Percentiles rank a stretch among this genome's conserved stretches.
Conservation (phyloP, 768 basidiomycete species). For the Tubosaeta sp. region DNA sequence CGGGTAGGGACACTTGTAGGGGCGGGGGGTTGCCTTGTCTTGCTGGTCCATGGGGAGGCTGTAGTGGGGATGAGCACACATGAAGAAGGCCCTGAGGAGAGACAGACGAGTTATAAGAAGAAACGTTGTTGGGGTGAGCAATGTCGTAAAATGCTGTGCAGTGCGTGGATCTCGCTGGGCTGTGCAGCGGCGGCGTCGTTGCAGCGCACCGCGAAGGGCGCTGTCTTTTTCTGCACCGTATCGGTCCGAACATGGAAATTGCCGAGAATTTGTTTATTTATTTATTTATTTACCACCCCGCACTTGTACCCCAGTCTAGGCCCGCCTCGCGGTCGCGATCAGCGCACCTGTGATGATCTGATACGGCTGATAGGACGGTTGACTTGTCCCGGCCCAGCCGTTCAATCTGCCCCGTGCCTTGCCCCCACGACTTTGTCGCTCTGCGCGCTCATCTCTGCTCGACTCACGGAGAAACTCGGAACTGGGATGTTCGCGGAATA, state of each 20-base stretch:
- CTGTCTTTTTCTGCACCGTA: conserved; percentile 14
- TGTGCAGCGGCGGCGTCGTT: neutral
- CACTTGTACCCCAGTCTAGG: conserved; percentile 27
- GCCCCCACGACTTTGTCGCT: too few relatives aligned
- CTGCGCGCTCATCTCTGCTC: too few relatives aligned
- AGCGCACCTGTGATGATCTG: conserved; percentile 22
- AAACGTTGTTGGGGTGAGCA: neutral
- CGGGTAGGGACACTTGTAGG: conserved; percentile 94
- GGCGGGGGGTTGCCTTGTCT: conserved; percentile 53
- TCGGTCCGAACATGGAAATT: conserved; percentile 22
- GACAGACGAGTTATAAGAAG: neutral
- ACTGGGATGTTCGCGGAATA: too few relatives aligned
- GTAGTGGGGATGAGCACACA: conserved; percentile 25
- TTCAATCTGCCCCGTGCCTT: neutral
- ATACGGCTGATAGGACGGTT: conserved; percentile 25
- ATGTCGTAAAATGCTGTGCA: neutral
- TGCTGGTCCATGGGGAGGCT: conserved; percentile 25
- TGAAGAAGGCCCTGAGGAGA: conserved; percentile 13
- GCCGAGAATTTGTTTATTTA: conserved; percentile 1
- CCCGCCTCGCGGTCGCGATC: too few relatives aligned
- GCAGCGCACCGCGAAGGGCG: neutral
- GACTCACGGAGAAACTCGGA: conserved; percentile 17
- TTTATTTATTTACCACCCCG: neutral
- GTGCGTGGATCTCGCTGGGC: neutral
- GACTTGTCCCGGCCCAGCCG: neutral